Base-by-base conservation (phyloP, 1,284 basidiomycete genomes). In the Vanrija humicola region DNA sequence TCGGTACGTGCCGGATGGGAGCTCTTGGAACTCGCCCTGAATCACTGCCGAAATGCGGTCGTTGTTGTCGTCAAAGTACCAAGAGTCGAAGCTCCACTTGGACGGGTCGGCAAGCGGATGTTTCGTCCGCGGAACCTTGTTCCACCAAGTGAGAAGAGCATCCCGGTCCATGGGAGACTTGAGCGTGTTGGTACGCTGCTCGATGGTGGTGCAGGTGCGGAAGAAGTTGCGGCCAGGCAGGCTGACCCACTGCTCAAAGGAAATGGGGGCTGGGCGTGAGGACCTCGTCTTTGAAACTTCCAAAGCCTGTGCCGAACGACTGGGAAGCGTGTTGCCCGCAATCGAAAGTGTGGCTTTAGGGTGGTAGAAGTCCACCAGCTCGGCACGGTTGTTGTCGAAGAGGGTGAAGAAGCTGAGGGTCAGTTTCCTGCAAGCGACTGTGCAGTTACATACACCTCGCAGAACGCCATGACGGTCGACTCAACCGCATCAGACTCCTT, bases 1-100 rank as follows among this genome's bases (percentile, higher is more conserved):
- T 44, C 95, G 85, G 25, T 92, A 79, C 9, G 59, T 60, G 3
- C 56, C 58, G 1, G 62, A 66, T 3, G 63, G 63, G 54, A 67
- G 80, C 82, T 98, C 95, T 48, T 82, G 81, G 70, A 94, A 96
- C 72, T 98, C 87, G 7, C 95, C 95, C 71, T 98, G 92, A 29
- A 98, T 82, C 52, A 83, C 85, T 61, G 95, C 82, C 66, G 95
- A 86, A 49, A 98, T 77, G 49, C 80, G 74, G 6, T 79, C 79
- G 39, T 78, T 74, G 6, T 74, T 76, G 14, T 71, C 77, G 52
- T 80, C 82, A 44, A 89, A 82, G 5, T 86, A 86, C 83, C 90
- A 95, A 0, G 89, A 85, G 71, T 98, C 95, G 38, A 97, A 82
- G 60, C 86, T 86, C 74, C 97, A 98, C 72, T 89, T 92, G 65